Evolutionary conservation across 345 rosid species (phyloP).

Genomic region (Citrus sinensis): DNA sequence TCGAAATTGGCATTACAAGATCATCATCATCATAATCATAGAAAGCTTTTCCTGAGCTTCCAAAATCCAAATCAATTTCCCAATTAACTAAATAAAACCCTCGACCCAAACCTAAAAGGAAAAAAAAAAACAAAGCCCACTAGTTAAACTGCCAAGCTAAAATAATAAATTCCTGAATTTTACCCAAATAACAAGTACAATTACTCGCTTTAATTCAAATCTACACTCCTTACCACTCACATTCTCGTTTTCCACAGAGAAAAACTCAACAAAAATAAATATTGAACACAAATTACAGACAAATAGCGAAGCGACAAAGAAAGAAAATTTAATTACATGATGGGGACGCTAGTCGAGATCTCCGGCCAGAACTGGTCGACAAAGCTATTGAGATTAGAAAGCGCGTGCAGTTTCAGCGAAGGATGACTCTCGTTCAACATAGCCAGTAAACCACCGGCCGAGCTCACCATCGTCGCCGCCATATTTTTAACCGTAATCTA

Average conservation of each 20-base stretch:
- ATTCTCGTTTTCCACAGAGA: neutral
- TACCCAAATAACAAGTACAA: neutral
- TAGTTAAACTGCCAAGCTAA: neutral
- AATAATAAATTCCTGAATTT: neutral
- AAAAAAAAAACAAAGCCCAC: neutral
- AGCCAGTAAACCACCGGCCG: slow-evolving; percentile 90
- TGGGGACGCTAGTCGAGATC: slow-evolving; percentile 97
- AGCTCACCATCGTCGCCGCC: slow-evolving; percentile 84
- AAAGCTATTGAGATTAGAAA: slow-evolving; percentile 71
- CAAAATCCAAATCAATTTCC: neutral
- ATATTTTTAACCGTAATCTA: slow-evolving; percentile 8
- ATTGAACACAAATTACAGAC: slow-evolving; percentile 7
- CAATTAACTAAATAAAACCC: neutral
- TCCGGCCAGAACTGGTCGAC: slow-evolving; percentile 98
- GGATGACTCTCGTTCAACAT: slow-evolving; percentile 95
- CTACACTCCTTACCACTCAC: neutral
- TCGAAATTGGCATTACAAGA: neutral
- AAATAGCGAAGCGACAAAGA: neutral
- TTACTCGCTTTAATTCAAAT: neutral
- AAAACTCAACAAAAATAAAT: slow-evolving; percentile 17
- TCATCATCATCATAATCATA: neutral
- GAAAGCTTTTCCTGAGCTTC: neutral
- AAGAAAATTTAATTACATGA: slow-evolving; percentile 47
- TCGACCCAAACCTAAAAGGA: neutral
- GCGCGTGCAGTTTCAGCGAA: slow-evolving; percentile 82